Percentiles rank a stretch among this genome's conserved stretches.
phyloP scores from a whole-genome alignment of 306 rosid species.

The Lathyrus sativus region DNA sequence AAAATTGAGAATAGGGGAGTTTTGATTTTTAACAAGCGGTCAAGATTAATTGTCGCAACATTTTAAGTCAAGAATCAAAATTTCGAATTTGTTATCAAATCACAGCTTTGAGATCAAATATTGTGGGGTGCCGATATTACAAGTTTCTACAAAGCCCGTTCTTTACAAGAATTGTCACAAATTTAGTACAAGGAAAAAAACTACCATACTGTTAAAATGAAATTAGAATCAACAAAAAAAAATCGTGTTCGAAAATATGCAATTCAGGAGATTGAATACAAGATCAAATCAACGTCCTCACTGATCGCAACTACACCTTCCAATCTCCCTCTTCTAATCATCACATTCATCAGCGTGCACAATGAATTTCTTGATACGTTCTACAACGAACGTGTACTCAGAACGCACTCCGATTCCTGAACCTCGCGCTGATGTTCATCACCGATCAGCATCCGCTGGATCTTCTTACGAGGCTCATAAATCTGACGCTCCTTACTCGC shows the following conservation, averaged over 20 bases:
- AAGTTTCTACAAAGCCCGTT: no score
- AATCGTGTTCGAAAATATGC: background rate
- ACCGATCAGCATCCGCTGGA: slow-evolving; percentile 47
- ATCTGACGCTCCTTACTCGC: slow-evolving; percentile 56
- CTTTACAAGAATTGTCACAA: no score
- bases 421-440: slow-evolving; percentile 45
- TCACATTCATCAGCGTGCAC: slow-evolving; percentile 37
- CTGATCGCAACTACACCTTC: slow-evolving; percentile 29
- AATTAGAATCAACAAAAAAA: background rate
- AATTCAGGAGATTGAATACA: background rate
- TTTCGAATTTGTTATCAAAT: no score
- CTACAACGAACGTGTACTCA: slow-evolving; percentile 48
- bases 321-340: background rate
- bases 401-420: slow-evolving; percentile 53
- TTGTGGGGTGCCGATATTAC: no score
- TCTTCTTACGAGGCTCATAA: slow-evolving; percentile 54
- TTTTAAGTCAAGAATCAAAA: no score
- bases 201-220: background rate
- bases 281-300: background rate
- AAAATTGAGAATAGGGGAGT: no score
- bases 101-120: no score
- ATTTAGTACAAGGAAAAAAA: no score
- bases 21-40: no score
- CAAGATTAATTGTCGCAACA: no score
- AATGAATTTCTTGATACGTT: slow-evolving; percentile 81